These are phyloP conservation scores for Peronospora farinosa DNA, from an alignment of 352 stramenopile genomes.

Conservation along the genomic window DNA sequence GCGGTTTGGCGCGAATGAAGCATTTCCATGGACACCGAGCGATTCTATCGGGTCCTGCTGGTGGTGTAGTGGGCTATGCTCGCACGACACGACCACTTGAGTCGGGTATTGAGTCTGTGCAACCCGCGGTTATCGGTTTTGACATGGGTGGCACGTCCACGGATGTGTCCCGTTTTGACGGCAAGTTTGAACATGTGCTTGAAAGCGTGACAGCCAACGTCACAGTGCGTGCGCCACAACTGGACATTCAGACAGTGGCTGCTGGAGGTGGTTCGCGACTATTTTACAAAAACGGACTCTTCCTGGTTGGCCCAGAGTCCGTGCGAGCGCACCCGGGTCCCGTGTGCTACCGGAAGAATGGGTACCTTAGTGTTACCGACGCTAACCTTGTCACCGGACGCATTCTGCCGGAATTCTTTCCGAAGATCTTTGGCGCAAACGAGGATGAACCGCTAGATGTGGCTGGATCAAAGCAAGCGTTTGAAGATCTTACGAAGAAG, in stretches of 20 bases:
- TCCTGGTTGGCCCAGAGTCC: conserved; percentile 96
- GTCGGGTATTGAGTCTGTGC: conserved; percentile 9
- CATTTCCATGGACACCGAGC: conserved; percentile 89
- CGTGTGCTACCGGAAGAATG: conserved; percentile 96
- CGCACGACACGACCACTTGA: conserved; percentile 81
- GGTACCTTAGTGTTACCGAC: conserved; percentile 95
- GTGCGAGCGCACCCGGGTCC: conserved; percentile 94
- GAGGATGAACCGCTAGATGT: conserved; percentile 96
- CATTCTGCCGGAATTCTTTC: conserved; percentile 96
- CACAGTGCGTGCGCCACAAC: conserved; percentile 94
- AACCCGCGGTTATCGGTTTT: conserved; percentile 91
- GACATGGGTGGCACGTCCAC: conserved; percentile 99
- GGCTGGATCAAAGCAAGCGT: conserved; percentile 88
- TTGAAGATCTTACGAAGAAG: conserved; percentile 84
- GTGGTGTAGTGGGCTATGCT: conserved; percentile 95
- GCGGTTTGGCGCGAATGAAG: conserved; percentile 93
- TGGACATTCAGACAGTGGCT: conserved; percentile 99
- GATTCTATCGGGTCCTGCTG: conserved; percentile 92
- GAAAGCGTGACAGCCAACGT: conserved; percentile 97
- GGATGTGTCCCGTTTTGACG: conserved; percentile 96
- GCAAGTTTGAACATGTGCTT: conserved; percentile 96
- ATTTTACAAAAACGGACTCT: conserved; percentile 95
- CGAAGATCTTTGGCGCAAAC: conserved; percentile 97
- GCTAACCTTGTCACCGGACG: conserved; percentile 97
- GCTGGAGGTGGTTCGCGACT: conserved; percentile 94